Base-by-base conservation (phyloP, 1,284 basidiomycete species). In the Cystobasidiaceae sp. region DNA sequence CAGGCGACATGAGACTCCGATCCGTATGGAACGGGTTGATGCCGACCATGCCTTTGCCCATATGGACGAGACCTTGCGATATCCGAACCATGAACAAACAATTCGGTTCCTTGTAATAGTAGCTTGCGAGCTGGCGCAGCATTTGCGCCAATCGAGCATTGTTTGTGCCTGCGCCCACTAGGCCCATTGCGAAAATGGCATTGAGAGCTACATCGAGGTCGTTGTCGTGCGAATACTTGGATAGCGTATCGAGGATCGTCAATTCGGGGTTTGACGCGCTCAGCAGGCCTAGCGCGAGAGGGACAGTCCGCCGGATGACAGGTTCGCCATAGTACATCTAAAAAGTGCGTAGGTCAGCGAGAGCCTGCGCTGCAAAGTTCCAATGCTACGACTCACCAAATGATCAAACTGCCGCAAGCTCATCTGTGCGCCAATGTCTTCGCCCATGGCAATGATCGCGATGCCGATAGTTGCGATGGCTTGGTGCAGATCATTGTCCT, bases 321-420 rank as follows among this genome's bases (percentile, higher is more conserved):
- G 93, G 90, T 74, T 97, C 93, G 67, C 96, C 96, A 72, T 97
- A 98, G 77, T 96, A 93, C 96, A 99, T 98, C 90, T 93, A 69
- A 13, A 2, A 41, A 15, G 11, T 15, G 17, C 23, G n/a, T 28
- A 19, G 13, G 9, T 15, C 4, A 2, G 21, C 3, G 41, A 58
- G 6, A 21, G 19, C 34, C 25, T 6, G 7, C 13, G 11, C 30
- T 25, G 56, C 9, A 33, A 17, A n/a, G n/a, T n/a, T n/a, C n/a
- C n/a, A n/a, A n/a, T n/a, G n/a, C n/a, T n/a, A n/a, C n/a, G 8
- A 79, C 85, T 71, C 71, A 93, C 90, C 65, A 96, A 80, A 75
- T 97, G 93, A 77, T 94, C 93, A 81, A 97, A 93, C 74, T 93
- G 90, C 72, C 93, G 81, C 69, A 96, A 78, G 3, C 89, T 87